These are phyloP conservation scores for Bryum argenteum DNA, from an alignment of 225 moss, liverwort and hornwort genomes.

Conservation along the genomic window DNA sequence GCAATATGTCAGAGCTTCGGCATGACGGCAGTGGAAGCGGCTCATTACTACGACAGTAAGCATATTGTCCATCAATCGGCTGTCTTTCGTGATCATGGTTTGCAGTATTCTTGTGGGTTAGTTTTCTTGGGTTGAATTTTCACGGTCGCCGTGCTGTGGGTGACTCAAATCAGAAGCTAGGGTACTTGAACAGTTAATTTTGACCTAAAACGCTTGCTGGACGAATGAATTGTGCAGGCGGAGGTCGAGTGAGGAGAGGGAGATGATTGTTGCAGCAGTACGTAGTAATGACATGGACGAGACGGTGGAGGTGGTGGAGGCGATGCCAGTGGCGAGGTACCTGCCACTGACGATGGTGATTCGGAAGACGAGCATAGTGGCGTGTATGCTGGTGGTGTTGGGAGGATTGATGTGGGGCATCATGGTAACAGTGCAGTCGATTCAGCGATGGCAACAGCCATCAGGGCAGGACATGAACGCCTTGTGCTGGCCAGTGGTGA, in stretches of 20 bases:
- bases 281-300: neutral
- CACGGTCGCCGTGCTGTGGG: neutral
- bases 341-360: slow-evolving; percentile 47
- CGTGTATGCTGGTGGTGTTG: slow-evolving; percentile 32
- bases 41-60: slow-evolving; percentile 29
- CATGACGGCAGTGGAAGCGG: slow-evolving; percentile 14
- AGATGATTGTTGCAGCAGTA: neutral
- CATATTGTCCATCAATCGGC: neutral
- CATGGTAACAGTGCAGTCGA: slow-evolving; percentile 37
- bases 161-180: neutral
- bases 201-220: slow-evolving; percentile 9
- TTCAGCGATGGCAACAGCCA: slow-evolving; percentile 53
- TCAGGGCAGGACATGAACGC: slow-evolving; percentile 29
- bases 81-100: too few relatives aligned
- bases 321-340: neutral
- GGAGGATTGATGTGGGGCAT: slow-evolving; percentile 54
- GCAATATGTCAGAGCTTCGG: slow-evolving; percentile 23
- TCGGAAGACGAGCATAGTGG: slow-evolving; percentile 54
- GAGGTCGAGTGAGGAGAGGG: slow-evolving; percentile 20
- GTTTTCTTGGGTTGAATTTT: neutral
- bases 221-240: slow-evolving; percentile 22
- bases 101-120: neutral
- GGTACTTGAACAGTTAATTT: neutral
- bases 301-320: neutral
- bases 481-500: slow-evolving; percentile 44